These are phyloP conservation scores for Coleophoma cylindrospora DNA, from an alignment of 2,329 filamentous ascomycete species.

Conservation along the genomic window DNA sequence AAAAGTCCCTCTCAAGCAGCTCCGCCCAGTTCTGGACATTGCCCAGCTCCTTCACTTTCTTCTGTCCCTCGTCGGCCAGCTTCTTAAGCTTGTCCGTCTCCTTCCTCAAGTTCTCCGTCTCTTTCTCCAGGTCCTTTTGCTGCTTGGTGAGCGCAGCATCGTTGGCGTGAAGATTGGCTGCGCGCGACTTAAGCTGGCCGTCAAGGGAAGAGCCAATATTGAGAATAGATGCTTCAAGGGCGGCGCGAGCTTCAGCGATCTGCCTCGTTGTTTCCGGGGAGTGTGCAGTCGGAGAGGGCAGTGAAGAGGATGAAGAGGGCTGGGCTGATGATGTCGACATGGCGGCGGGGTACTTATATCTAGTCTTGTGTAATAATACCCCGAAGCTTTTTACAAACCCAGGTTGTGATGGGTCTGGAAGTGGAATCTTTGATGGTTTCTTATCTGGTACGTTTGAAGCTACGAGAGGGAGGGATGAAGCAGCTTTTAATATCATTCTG, in stretches of 20 bases:
- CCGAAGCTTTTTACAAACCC: too few species aligned
- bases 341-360: neutral
- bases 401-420: too few species aligned
- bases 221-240: slow-evolving; percentile 47
- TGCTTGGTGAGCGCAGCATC: slow-evolving; percentile 60
- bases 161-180: slow-evolving; percentile 65
- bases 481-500: too few species aligned
- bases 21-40: slow-evolving; percentile 87
- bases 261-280: slow-evolving; percentile 22
- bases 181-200: slow-evolving; percentile 62
- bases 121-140: slow-evolving; percentile 58
- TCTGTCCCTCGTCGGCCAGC: slow-evolving; percentile 57
- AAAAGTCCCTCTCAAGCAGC: slow-evolving; percentile 65
- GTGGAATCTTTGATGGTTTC: too few species aligned
- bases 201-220: slow-evolving; percentile 65
- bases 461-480: too few species aligned
- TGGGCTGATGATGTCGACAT: slow-evolving; percentile 2
- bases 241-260: slow-evolving; percentile 51
- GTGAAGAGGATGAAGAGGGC: slow-evolving; percentile 1
- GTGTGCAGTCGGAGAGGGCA: slow-evolving; percentile 7
- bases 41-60: slow-evolving; percentile 70
- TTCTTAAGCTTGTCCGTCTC: slow-evolving; percentile 62
- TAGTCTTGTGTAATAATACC: neutral
- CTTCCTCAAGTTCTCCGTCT: slow-evolving; percentile 52
- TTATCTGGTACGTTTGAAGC: too few species aligned